Base-by-base conservation (phyloP, 768 basidiomycete species). In the Pholiota molesta region DNA sequence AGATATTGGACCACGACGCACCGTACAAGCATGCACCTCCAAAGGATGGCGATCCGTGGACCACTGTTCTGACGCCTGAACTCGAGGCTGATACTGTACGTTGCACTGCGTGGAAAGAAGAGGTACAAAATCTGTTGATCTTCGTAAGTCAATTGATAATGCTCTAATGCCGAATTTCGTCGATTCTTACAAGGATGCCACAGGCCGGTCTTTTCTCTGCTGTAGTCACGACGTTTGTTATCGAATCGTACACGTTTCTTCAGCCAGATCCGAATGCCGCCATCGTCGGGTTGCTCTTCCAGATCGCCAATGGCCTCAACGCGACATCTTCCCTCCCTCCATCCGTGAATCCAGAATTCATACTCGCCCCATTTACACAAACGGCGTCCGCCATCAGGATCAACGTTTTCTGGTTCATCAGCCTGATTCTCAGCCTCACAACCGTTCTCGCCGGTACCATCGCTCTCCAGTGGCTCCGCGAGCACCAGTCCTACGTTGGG, bases 81-180 rank as follows among this genome's bases (percentile, higher is more conserved):
- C 40, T 55, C 17, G 52, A 56, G 17, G 40, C 35, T 16, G 64
- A 65, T 44, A 55, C 62, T n/a, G 51, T 21, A 8, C 56, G 52
- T 23, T 65, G 57, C 35, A 44, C 39, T 51, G 62, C 51, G 8
- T 68, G 66, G 66, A 66, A 59, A 21, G 66, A 69, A 17, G 66
- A 67, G 44, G 57, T 69, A 16, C 64, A 69, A 28, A 67, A 65
- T 13, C 57, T 69, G 7, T 47, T 69, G 40, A 63, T 69, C 17
- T 68, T 69, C 35, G 68, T 69, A 52, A 59, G 66, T 59, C 11
- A 17, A 8, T 19, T 31, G 10, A 3, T n/a, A 10, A 2, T 13
- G 33, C 49, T 44, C 1, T 58, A 39, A 39, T 49, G 9, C 23
- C 11, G 8, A 37, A 35, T 55, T 13, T 21, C 23, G 6, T 29